These are phyloP conservation scores for Dioszegia crocea DNA, from an alignment of 768 basidiomycete species.

Conservation along the genomic window DNA sequence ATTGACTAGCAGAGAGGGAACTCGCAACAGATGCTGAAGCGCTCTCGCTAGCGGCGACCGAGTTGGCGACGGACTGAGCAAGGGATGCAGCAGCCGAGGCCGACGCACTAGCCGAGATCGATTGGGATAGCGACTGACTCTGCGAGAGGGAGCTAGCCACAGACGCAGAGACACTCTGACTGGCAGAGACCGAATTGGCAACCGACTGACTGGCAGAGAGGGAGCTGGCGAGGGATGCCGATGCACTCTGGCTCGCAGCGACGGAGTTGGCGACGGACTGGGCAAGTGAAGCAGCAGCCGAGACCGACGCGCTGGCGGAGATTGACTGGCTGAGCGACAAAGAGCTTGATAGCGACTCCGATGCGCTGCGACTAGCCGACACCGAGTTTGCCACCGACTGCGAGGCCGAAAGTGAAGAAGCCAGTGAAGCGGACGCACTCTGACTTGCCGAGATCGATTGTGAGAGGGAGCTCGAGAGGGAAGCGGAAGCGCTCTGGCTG, in stretches of 20 bases:
- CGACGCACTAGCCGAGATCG: not conserved
- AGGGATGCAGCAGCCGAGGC: not conserved
- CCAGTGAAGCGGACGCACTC: not conserved
- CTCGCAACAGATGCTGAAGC: constrained; percentile 6
- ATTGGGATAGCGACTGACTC: not conserved
- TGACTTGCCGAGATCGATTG: constrained; percentile 15
- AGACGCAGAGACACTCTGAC: not conserved
- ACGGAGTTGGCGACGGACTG: constrained; percentile 8
- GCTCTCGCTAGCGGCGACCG: not conserved
- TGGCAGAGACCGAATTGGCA: not conserved
- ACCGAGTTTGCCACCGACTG: not conserved
- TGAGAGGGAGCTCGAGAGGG: not conserved
- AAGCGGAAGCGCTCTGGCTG: too few relatives aligned
- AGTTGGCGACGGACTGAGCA: constrained; percentile 5
- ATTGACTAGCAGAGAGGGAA: not conserved
- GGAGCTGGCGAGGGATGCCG: not conserved
- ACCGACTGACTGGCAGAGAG: not conserved
- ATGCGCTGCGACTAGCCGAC: not conserved
- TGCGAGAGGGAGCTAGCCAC: not conserved
- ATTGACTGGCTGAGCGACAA: not conserved
- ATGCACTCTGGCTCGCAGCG: not conserved
- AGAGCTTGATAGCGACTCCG: not conserved
- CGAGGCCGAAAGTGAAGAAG: not conserved
- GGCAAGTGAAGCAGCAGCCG: not conserved
- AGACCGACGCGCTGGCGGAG: not conserved